A percentile compares a stretch with the other conserved stretches of the same genome.
phyloP scores from a whole-genome alignment of 306 rosid species.

The Herpetospermum pedunculosum region DNA sequence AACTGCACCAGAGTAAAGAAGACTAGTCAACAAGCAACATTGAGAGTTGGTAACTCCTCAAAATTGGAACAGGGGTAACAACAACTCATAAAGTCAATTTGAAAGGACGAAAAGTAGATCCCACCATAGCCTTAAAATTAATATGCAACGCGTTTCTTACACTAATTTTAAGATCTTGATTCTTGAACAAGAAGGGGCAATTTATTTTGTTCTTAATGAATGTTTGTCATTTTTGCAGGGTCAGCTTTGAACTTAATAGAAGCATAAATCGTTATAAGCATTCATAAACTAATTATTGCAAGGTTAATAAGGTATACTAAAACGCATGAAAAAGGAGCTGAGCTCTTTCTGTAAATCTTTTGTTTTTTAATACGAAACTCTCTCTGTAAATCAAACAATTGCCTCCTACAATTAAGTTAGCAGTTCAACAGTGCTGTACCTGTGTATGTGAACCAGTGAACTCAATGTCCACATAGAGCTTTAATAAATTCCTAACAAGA shows the following conservation, averaged over 20 bases:
- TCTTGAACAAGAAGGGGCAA: not conserved
- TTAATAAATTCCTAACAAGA: conserved; percentile 93
- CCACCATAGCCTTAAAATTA: not conserved
- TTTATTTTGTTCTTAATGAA: not conserved
- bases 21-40: conserved; percentile 10
- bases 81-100: not conserved
- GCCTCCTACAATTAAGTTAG: not conserved
- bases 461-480: conserved; percentile 96
- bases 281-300: not conserved
- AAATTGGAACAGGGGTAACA: not conserved
- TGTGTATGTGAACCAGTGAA: conserved; percentile 98
- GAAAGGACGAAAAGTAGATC: not conserved
- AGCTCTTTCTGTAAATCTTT: not conserved
- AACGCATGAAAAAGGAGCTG: not conserved
- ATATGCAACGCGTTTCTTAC: not conserved
- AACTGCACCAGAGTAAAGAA: conserved; percentile 51
- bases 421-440: conserved; percentile 21
- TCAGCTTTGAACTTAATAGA: not conserved
- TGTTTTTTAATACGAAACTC: too few relatives aligned
- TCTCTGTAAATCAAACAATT: not conserved
- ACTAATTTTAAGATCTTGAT: not conserved
- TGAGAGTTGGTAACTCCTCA: conserved; percentile 4
- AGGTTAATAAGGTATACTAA: not conserved
- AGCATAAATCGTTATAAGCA: not conserved
- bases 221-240: not conserved